phyloP scores from a whole-genome alignment of 257 asterid species.

The Solanum gandarillasii region DNA sequence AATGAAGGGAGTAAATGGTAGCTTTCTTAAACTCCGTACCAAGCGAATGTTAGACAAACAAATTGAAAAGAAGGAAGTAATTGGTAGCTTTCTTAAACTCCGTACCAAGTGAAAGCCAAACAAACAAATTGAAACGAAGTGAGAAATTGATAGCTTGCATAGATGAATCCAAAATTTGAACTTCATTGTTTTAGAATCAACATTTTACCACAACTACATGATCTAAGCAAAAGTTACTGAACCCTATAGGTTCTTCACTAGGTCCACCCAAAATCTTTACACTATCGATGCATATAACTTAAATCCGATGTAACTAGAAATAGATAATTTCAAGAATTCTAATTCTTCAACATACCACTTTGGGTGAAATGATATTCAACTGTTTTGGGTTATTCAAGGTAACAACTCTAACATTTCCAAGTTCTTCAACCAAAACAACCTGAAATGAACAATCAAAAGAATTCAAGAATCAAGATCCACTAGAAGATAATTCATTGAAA shows the following conservation, averaged over 20 bases:
- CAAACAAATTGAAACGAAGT: background rate
- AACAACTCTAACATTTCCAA: constrained; percentile 48
- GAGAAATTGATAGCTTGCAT: background rate
- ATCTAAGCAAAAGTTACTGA: background rate
- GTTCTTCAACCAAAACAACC: constrained; percentile 74
- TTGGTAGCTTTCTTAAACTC: no score
- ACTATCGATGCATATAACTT: background rate
- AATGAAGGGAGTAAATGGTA: background rate
- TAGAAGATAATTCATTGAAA: background rate
- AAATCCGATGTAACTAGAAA: background rate
- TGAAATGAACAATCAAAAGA: constrained; percentile 11
- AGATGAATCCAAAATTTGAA: background rate
- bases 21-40: background rate
- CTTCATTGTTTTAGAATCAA: background rate
- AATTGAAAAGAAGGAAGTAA: no score
- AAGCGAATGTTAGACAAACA: no score
- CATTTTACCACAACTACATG: background rate
- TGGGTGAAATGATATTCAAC: constrained; percentile 62
- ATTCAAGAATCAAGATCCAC: background rate
- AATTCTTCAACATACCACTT: constrained; percentile 51
- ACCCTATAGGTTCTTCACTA: background rate
- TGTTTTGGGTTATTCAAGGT: constrained; percentile 85
- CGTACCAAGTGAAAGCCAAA: background rate
- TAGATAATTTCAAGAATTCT: background rate
- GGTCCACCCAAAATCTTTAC: background rate